Evolutionary conservation across 2,329 filamentous ascomycete genomes (phyloP), one percentile per base, ranked within the genome.

Genomic region (Pseudogymnoascus sp.): DNA sequence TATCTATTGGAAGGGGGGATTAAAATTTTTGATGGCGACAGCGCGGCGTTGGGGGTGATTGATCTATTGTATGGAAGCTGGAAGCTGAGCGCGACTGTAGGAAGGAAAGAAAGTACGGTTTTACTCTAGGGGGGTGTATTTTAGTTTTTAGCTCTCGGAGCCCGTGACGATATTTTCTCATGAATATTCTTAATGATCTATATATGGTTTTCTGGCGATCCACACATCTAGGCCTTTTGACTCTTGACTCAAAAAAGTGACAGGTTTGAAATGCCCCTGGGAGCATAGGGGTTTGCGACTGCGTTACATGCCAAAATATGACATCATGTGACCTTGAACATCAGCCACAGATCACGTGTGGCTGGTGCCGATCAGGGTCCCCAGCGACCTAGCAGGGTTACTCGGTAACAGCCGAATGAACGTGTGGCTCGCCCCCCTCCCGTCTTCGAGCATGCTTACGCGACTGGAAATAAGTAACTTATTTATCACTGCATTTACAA

Each of bases 141-240:
- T 18, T 53, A 53, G 46, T 28, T 53, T 53, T 53, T 53, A 31
- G 46, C 46, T 53, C 25, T 53, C 46, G 25, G 46, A 25, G 21
- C 21, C 46, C 46, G 25, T 53, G 46, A 34, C 46, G 46, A 53
- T 53, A 53, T 53, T 31, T 53, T 53, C 46, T 53, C 14, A 53
- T 53, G 46, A 53, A 53, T 53, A 53, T 53, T 53, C 46, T 53
- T 53, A 53, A 53, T 53, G 46, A 53, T 53, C 46, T 53, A 53
- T 53, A 34, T 31, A 53, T 53, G 3, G 9, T 14, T 16, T 28
- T 53, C 28, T 31, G 21, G 43, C 43, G 43, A 49, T 28, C 21
- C 14, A n/a, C 21, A 31, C 43, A 28, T 25, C 43, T 16, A 28
- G 8, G 43, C 7, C 12, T 3, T 42, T 21, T 31, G 14, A 16